Evolutionary conservation across 192 early-diverging fungal species (phyloP), one percentile per base, ranked within the genome.

Genomic region (Backusella westeae): DNA sequence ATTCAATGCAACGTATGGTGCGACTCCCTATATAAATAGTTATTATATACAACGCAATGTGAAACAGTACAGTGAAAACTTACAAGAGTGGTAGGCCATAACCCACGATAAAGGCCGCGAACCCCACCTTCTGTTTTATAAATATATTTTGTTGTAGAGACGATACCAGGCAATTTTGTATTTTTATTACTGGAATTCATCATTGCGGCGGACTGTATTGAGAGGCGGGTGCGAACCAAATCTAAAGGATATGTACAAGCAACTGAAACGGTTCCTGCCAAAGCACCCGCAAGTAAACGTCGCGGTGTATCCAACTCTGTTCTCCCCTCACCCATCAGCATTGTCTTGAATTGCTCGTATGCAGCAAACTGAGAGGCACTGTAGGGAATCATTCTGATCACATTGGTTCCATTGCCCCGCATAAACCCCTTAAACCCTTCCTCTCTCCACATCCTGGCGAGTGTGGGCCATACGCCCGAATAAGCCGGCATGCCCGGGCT

Each of bases 321-420:
- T 78, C 90, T 90, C 46, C 85, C 88, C 69, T 87, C 83, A 63
- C 91, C 91, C 86, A 93, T 89, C 49, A 94, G 78, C 75, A 91
- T 49, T 74, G 77, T 76, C 77, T 94, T 94, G 72, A 92, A 90
- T 75, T 94, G 90, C 71, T 94, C 93, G 69, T 94, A 94, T 19
- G 92, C 87, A 17, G 93, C 93, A 84, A 94, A 93, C 81, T 94
- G 93, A 8, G 91, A 90, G 1, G 93, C 93, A 78, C 91, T 92
- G 77, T 94, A 94, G 19, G 93, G 93, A 1, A 94, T 87, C 71
- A 94, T 94, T 34, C 93, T 89, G 73, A 93, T 88, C 12, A 94
- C 91, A 67, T 94, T 94, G 67, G 92, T 94, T n/a, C 93, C 93
- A 78, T 94, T 94, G 2, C 93, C 93, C 21, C 91, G 86, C 88